Percentiles rank a stretch among this genome's conserved stretches.
Evolutionary conservation across 2,329 filamentous ascomycete species (phyloP).

Genomic region (Cercospora sojina): DNA sequence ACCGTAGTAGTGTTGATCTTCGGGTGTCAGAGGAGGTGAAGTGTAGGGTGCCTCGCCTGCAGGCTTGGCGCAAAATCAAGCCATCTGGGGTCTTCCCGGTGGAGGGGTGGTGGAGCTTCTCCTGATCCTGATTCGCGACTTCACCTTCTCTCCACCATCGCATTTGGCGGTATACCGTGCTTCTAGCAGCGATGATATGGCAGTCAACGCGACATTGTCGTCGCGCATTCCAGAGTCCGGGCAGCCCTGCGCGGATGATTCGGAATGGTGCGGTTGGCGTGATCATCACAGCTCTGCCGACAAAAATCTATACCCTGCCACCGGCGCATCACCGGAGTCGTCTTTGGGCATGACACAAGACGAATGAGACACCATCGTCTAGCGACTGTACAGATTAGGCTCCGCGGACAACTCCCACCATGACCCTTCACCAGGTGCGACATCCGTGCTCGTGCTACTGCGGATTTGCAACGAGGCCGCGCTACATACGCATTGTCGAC

Average conservation of each 20-base stretch:
- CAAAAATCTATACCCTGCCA: background rate
- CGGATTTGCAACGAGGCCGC: background rate
- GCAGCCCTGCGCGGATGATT: background rate
- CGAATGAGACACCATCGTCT: background rate
- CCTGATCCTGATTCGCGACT: background rate
- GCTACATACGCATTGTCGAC: background rate
- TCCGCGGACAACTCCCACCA: background rate
- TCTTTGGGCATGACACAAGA: background rate
- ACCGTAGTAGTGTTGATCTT: constrained; percentile 1
- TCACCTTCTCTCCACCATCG: constrained; percentile 1
- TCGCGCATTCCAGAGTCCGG: background rate
- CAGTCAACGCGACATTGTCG: background rate
- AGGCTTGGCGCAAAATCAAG: background rate
- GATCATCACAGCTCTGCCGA: background rate
- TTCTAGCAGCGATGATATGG: background rate
- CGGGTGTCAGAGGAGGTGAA: background rate
- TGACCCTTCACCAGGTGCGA: background rate
- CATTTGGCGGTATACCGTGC: background rate
- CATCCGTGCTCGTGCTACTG: background rate
- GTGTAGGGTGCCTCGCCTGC: background rate
- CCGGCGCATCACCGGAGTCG: background rate
- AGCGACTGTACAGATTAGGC: background rate
- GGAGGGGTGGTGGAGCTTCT: background rate
- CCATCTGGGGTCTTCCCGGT: background rate
- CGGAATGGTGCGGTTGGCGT: background rate